Base-by-base conservation (phyloP, 2,329 filamentous ascomycete genomes). In the Aspergillus jensenii region DNA sequence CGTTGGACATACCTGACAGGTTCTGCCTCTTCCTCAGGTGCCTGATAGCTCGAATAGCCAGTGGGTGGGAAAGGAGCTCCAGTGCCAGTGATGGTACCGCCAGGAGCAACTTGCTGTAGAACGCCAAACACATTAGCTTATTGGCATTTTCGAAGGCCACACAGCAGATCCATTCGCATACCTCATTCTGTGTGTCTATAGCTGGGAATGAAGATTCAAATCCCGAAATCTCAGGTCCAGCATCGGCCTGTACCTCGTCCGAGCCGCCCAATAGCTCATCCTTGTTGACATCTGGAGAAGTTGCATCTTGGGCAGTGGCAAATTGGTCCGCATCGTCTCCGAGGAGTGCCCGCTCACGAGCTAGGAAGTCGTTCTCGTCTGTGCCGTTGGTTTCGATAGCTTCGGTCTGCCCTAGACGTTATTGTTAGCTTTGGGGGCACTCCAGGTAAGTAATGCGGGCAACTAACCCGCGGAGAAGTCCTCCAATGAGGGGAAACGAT, bases 311-410 rank as follows among this genome's bases (percentile, higher is more conserved):
- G 60, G 86, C 83, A 33, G 90, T 90, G 62, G 89, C 83, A 76
- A 99, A 99, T 79, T 93, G 90, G 68, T 92, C 85, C 60, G 95
- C 95, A 75, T 98, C 95, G 63, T 96, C 95, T 65, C 95, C 95
- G 7, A 99, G 86, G 17, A 89, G 78, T 61, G 92, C 95, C 71
- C 92, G 91, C 80, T 99, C 95, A 66, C 93, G 90, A 62, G 90
- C 87, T 49, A 98, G 86, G 75, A 99, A 98, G 77, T 96, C 91
- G 70, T 91, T 87, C 62, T 85, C 82, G 33, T 88, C 87, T 89
- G 77, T 62, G 58, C 66, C 65, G 47, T 68, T 70, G 61, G 58
- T 67, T 35, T 74, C 68, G 43, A 67, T 66, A 59, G 69, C 62
- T 56, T 69, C 68, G 21, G 70, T 73, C 62, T 74, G 74, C 50